Percentiles rank a stretch among this genome's conserved stretches.
These are phyloP conservation scores for Fagus crenata DNA, from an alignment of 306 rosid species.

Conservation along the genomic window DNA sequence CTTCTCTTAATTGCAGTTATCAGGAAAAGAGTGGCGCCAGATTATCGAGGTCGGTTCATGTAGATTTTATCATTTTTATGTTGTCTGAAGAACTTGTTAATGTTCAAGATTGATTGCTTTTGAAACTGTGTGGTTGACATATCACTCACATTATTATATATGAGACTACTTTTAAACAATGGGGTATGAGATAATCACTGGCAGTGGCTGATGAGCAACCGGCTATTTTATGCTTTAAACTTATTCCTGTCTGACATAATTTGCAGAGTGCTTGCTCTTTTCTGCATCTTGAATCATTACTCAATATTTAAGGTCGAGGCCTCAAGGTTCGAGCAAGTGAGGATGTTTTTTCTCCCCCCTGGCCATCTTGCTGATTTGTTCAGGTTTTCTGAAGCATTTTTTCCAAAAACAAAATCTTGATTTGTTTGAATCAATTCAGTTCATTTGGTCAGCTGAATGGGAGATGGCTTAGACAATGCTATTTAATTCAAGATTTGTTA, in stretches of 20 bases:
- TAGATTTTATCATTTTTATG: not conserved
- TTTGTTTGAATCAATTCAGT: slow-evolving; percentile 31
- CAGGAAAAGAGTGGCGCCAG: slow-evolving; percentile 90
- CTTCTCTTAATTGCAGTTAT: slow-evolving; percentile 53
- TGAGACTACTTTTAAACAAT: slow-evolving; percentile 19
- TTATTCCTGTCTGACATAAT: slow-evolving; percentile 54
- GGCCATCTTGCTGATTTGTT: slow-evolving; percentile 60
- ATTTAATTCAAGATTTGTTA: slow-evolving; percentile 16
- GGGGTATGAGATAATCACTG: slow-evolving; percentile 30
- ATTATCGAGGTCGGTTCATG: slow-evolving; percentile 74
- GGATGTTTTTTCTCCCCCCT: slow-evolving; percentile 49
- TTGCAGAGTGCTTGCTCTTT: slow-evolving; percentile 59
- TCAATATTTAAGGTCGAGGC: slow-evolving; percentile 63
- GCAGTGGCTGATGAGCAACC: slow-evolving; percentile 45
- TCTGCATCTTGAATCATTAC: slow-evolving; percentile 53
- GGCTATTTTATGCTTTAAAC: slow-evolving; percentile 40
- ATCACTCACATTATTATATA: slow-evolving; percentile 6
- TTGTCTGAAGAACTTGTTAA: not conserved
- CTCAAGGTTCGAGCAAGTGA: slow-evolving; percentile 58
- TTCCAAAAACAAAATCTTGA: slow-evolving; percentile 25
- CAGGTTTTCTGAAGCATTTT: slow-evolving; percentile 56
- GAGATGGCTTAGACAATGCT: slow-evolving; percentile 23
- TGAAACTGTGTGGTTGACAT: slow-evolving; percentile 14
- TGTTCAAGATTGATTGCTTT: slow-evolving; percentile 18
- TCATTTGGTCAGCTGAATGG: slow-evolving; percentile 28